These are phyloP conservation scores for Ophiostoma piceae DNA, from an alignment of 2,329 filamentous ascomycete species.

Conservation along the genomic window DNA sequence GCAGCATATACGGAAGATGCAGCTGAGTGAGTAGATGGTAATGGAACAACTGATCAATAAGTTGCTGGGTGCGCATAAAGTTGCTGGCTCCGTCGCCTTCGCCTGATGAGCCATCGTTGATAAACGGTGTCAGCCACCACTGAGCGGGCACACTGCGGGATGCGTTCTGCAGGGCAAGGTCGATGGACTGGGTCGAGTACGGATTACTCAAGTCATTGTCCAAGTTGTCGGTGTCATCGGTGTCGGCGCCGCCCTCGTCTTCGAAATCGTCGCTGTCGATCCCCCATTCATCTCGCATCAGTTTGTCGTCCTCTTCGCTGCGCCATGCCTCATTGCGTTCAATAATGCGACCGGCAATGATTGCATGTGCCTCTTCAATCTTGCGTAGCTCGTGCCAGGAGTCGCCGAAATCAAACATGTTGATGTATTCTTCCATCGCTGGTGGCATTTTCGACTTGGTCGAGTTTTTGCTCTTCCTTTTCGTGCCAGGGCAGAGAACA, in stretches of 20 bases:
- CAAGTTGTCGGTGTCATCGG: constrained; percentile 24
- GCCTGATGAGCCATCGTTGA: not conserved
- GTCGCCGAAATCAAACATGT: not conserved
- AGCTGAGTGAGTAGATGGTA: constrained; percentile 41
- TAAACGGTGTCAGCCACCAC: constrained; percentile 39
- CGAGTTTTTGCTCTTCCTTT: not conserved
- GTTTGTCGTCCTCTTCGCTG: constrained; percentile 16
- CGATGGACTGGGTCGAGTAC: constrained; percentile 34
- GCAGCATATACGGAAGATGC: constrained; percentile 44
- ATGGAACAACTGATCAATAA: constrained; percentile 41
- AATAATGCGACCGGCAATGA: constrained; percentile 38
- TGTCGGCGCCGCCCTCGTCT: constrained; percentile 1
- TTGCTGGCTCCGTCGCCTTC: constrained; percentile 16
- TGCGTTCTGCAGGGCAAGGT: constrained; percentile 37
- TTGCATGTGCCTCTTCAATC: constrained; percentile 35
- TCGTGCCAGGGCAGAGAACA: not conserved
- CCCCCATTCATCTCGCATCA: not conserved
- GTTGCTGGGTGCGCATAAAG: constrained; percentile 34
- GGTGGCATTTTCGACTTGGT: not conserved
- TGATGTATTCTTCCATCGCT: not conserved
- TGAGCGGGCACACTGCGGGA: constrained; percentile 37
- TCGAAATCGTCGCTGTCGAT: not conserved
- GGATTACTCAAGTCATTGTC: constrained; percentile 31
- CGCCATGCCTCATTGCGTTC: constrained; percentile 33
- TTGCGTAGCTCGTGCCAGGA: constrained; percentile 28